phyloP scores from a whole-genome alignment of 2,329 filamentous ascomycete species.

The Aspergillus latus region DNA sequence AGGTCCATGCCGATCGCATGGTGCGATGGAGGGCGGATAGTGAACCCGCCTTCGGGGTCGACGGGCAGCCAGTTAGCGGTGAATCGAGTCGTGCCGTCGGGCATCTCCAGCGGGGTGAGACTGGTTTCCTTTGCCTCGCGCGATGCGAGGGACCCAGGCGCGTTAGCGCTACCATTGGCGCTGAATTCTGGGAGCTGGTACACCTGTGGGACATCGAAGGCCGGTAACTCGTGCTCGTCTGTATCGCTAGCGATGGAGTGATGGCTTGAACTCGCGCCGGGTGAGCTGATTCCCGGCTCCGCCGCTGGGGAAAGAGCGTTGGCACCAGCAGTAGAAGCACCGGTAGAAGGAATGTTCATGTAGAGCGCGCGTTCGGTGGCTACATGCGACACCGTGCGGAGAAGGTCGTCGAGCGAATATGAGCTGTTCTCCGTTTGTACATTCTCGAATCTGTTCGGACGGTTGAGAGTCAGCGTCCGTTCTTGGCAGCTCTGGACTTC shows the following conservation, averaged over 20 bases:
- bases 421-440: neutral
- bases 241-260: conserved; percentile 23
- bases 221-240: conserved; percentile 23
- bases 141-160: neutral
- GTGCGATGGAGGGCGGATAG: conserved; percentile 21
- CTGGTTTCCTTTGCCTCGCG: conserved; percentile 1
- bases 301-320: conserved; percentile 19
- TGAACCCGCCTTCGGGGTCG: conserved; percentile 31
- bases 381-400: conserved; percentile 23
- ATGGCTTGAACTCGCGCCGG: conserved; percentile 20
- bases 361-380: conserved; percentile 25
- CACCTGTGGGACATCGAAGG: conserved; percentile 13
- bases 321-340: neutral
- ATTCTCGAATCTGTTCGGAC: conserved; percentile 4
- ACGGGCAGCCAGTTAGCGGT: conserved; percentile 36
- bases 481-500: neutral
- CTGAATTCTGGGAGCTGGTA: conserved; percentile 14
- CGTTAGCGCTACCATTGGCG: neutral
- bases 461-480: neutral
- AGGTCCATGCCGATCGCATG: neutral
- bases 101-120: conserved; percentile 33
- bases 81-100: conserved; percentile 32
- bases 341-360: conserved; percentile 20
- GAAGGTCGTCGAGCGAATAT: conserved; percentile 16
- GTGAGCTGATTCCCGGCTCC: conserved; percentile 25